A percentile compares a stretch with the other conserved stretches of the same genome.
Evolutionary conservation across 163 green algal genomes (phyloP).

Genomic region (Coccomyxa subellipsoidea): DNA sequence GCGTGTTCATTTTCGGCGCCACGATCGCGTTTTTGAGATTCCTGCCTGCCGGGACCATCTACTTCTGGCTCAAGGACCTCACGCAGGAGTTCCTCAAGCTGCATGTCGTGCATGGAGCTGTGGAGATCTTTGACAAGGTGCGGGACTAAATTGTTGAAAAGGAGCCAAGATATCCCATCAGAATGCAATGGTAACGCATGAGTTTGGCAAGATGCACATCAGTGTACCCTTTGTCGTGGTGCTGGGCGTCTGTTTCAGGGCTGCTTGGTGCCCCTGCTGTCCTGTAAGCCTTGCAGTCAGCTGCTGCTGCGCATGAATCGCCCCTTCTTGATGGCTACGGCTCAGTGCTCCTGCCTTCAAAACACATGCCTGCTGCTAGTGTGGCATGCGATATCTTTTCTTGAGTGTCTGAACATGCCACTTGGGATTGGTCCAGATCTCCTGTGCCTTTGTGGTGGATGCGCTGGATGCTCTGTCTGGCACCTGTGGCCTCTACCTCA

Average conservation of each 20-base stretch:
- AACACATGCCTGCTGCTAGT: too few species aligned
- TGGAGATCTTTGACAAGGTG: slow-evolving; percentile 93
- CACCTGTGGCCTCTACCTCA: slow-evolving; percentile 65
- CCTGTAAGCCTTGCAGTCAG: too few species aligned
- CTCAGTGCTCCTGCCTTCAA: too few species aligned
- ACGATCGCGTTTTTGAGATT: slow-evolving; percentile 46
- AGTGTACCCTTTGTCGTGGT: too few species aligned
- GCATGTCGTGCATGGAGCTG: slow-evolving; percentile 81
- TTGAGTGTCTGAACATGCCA: not conserved
- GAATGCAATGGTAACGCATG: too few species aligned
- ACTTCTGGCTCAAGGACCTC: slow-evolving; percentile 79
- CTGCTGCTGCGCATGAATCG: too few species aligned
- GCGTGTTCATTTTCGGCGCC: slow-evolving; percentile 57
- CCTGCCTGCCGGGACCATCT: slow-evolving; percentile 57
- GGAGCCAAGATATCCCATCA: too few species aligned
- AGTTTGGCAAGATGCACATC: too few species aligned
- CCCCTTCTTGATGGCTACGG: too few species aligned
- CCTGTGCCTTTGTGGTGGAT: slow-evolving; percentile 87
- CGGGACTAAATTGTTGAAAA: not conserved
- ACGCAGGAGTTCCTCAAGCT: slow-evolving; percentile 91
- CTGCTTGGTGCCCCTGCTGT: too few species aligned
- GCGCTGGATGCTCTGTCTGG: slow-evolving; percentile 79
- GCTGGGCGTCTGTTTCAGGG: too few species aligned
- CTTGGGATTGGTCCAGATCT: slow-evolving; percentile 52
- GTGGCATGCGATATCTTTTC: too few species aligned